These are phyloP conservation scores for Hymenoscyphus occultus DNA, from an alignment of 2,329 filamentous ascomycete species.

Conservation along the genomic window DNA sequence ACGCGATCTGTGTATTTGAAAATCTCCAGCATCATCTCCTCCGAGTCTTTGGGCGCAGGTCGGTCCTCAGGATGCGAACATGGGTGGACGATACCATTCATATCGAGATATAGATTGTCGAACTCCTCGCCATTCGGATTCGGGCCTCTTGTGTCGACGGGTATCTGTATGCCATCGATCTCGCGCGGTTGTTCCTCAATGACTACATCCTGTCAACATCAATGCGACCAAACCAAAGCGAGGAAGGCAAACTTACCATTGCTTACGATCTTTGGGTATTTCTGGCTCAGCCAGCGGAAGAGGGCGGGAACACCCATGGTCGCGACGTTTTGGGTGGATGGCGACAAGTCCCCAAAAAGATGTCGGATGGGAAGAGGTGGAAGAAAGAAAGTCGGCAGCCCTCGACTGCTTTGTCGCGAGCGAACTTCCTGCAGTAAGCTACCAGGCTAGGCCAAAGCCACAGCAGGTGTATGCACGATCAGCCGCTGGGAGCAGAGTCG, in stretches of 20 bases:
- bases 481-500: background rate
- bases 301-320: slow-evolving; percentile 34
- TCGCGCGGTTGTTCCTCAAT: slow-evolving; percentile 79
- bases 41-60: slow-evolving; percentile 86
- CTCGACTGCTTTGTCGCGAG: slow-evolving; percentile 1
- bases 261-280: slow-evolving; percentile 90
- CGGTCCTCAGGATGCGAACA: slow-evolving; percentile 96
- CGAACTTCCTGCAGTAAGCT: background rate
- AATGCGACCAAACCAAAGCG: slow-evolving; percentile 42
- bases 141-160: slow-evolving; percentile 76
- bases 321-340: background rate
- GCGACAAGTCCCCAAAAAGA: background rate
- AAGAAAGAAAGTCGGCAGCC: background rate
- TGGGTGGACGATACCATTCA: slow-evolving; percentile 99
- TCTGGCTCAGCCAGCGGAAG: slow-evolving; percentile 93
- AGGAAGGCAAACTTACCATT: slow-evolving; percentile 10
- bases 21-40: slow-evolving; percentile 99
- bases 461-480: background rate
- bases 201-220: slow-evolving; percentile 85
- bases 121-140: slow-evolving; percentile 98
- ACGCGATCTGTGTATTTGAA: slow-evolving; percentile 99
- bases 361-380: background rate
- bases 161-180: slow-evolving; percentile 80
- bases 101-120: slow-evolving; percentile 96
- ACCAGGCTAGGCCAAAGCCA: background rate